Percentiles rank a stretch among this genome's conserved stretches.
These are phyloP conservation scores for Podila minutissima DNA, from an alignment of 192 early-diverging fungal species.

Conservation along the genomic window DNA sequence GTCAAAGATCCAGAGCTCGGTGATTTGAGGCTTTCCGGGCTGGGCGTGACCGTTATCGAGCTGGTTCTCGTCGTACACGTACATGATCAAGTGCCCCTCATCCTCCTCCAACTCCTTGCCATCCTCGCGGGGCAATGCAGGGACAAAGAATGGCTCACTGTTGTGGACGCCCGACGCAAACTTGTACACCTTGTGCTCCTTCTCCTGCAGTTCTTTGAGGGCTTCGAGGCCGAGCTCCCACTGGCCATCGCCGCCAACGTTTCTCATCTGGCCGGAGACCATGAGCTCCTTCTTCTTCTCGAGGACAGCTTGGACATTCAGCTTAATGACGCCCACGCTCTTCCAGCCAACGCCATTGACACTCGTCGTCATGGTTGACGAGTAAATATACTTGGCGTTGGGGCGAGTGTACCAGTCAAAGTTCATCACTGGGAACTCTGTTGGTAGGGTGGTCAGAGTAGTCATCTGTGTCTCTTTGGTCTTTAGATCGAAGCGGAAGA, in stretches of 20 bases:
- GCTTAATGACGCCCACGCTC: constrained; percentile 27
- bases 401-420: constrained; percentile 27
- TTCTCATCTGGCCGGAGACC: neutral
- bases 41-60: constrained; percentile 14
- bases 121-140: constrained; percentile 3
- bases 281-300: constrained; percentile 5
- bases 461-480: constrained; percentile 29
- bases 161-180: constrained; percentile 18
- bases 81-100: constrained; percentile 28
- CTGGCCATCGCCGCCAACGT: constrained; percentile 16
- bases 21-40: constrained; percentile 11
- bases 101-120: constrained; percentile 16
- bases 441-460: constrained; percentile 14
- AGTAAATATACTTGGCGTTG: constrained; percentile 14
- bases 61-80: constrained; percentile 38
- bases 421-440: constrained; percentile 39
- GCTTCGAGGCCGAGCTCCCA: constrained; percentile 24
- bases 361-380: constrained; percentile 2
- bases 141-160: constrained; percentile 32
- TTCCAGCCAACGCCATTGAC: constrained; percentile 6
- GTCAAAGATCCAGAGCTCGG: constrained; percentile 45
- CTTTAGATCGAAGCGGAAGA: constrained; percentile 40
- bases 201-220: constrained; percentile 3
- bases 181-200: constrained; percentile 2
- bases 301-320: constrained; percentile 19